These are phyloP conservation scores for Curvularia hawaiiensis DNA, from an alignment of 2,329 filamentous ascomycete genomes.

Conservation along the genomic window DNA sequence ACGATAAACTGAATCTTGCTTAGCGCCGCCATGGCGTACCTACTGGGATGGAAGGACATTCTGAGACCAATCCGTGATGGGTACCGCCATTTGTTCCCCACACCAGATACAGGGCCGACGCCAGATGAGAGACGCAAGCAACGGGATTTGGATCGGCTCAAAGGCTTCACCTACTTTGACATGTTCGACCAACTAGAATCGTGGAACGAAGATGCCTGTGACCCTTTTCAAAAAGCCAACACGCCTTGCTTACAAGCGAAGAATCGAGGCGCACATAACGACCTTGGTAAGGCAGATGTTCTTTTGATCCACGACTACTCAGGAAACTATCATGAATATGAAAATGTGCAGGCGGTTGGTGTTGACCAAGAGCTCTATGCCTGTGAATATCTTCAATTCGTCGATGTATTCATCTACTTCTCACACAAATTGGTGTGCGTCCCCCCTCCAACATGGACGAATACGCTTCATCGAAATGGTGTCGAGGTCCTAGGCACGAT, in stretches of 20 bases:
- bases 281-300: conserved; percentile 27
- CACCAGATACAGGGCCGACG: conserved; percentile 42
- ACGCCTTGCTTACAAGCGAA: conserved; percentile 43
- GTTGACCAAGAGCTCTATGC: conserved; percentile 45
- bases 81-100: conserved; percentile 45
- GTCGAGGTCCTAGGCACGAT: conserved; percentile 52
- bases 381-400: conserved; percentile 52
- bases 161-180: conserved; percentile 51
- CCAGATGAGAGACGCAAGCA: conserved; percentile 40
- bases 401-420: conserved; percentile 55
- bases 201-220: conserved; percentile 40
- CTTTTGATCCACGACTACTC: conserved; percentile 49
- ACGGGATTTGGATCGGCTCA: conserved; percentile 39
- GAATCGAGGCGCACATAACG: neutral
- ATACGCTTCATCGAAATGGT: conserved; percentile 54
- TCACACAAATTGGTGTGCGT: conserved; percentile 54
- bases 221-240: conserved; percentile 47
- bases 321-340: conserved; percentile 54
- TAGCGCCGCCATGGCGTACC: conserved; percentile 22
- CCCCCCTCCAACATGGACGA: conserved; percentile 54
- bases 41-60: conserved; percentile 47
- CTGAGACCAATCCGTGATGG: conserved; percentile 48
- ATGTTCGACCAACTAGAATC: conserved; percentile 46
- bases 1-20: neutral
- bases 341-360: conserved; percentile 41